These are phyloP conservation scores for Fusarium solani-melongenae DNA, from an alignment of 2,329 filamentous ascomycete genomes.

Conservation along the genomic window DNA sequence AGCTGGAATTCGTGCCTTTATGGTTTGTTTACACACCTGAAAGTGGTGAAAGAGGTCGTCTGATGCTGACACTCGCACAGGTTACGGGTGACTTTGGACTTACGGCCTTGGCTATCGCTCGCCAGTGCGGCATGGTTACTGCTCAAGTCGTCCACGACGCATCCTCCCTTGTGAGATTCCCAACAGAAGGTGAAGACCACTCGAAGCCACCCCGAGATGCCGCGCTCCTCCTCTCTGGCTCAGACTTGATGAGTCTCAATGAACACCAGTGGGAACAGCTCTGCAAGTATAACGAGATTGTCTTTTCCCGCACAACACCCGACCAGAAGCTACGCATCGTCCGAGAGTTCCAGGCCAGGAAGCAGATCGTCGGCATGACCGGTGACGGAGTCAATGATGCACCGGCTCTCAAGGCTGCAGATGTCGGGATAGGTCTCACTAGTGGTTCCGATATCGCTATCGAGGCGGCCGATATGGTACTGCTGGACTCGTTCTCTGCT, in stretches of 20 bases:
- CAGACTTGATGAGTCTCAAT: background rate
- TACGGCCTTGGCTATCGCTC: background rate
- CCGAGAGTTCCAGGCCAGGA: background rate
- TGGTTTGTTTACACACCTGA: background rate
- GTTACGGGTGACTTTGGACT: background rate
- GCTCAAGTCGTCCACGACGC: background rate
- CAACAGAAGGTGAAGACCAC: background rate
- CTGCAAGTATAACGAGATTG: background rate
- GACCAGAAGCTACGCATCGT: background rate
- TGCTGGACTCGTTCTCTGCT: background rate
- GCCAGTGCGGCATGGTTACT: background rate
- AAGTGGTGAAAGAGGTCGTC: too few species aligned
- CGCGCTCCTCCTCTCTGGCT: background rate
- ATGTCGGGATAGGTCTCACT: background rate
- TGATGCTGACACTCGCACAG: background rate
- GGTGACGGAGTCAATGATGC: background rate
- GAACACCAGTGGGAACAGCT: background rate
- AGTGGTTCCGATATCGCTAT: background rate
- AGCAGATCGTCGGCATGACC: background rate
- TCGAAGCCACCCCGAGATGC: background rate
- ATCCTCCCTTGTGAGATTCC: background rate
- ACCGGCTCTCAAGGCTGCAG: background rate
- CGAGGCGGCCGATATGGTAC: background rate
- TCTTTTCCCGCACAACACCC: background rate
- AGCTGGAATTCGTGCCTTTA: background rate